A percentile compares a stretch with the other conserved stretches of the same genome.
phyloP scores from a whole-genome alignment of 306 rosid species.

The Fagus crenata region DNA sequence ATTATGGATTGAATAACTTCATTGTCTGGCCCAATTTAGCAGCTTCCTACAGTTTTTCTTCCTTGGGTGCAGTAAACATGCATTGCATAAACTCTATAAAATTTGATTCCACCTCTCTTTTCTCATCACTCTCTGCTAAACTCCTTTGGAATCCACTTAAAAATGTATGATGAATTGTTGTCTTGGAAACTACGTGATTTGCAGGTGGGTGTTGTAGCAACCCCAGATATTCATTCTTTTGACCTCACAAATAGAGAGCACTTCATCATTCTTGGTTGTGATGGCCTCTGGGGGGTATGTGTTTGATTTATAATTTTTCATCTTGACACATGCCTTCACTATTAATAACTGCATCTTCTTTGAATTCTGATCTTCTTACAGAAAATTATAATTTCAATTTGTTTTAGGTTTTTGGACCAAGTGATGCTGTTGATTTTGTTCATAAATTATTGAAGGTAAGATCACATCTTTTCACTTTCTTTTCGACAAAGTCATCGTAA shows the following conservation, averaged over 20 bases:
- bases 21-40: neutral
- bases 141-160: neutral
- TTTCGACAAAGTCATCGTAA: neutral
- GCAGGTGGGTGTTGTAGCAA: slow-evolving; percentile 86
- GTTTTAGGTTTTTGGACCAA: slow-evolving; percentile 88
- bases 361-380: slow-evolving; percentile 12
- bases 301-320: slow-evolving; percentile 2
- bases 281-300: slow-evolving; percentile 94
- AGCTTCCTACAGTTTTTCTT: neutral
- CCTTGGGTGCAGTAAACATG: neutral
- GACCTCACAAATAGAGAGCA: slow-evolving; percentile 73
- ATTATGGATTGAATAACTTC: neutral
- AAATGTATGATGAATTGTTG: neutral
- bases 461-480: slow-evolving; percentile 16
- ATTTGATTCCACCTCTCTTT: neutral
- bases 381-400: slow-evolving; percentile 19
- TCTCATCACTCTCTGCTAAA: neutral
- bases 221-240: slow-evolving; percentile 80
- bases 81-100: neutral
- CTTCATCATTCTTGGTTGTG: slow-evolving; percentile 92
- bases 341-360: slow-evolving; percentile 20
- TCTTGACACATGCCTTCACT: neutral
- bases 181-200: slow-evolving; percentile 28
- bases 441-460: slow-evolving; percentile 70
- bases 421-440: slow-evolving; percentile 89